These are phyloP conservation scores for Biscogniauxia mediterranea DNA, from an alignment of 2,329 filamentous ascomycete genomes.

Conservation along the genomic window DNA sequence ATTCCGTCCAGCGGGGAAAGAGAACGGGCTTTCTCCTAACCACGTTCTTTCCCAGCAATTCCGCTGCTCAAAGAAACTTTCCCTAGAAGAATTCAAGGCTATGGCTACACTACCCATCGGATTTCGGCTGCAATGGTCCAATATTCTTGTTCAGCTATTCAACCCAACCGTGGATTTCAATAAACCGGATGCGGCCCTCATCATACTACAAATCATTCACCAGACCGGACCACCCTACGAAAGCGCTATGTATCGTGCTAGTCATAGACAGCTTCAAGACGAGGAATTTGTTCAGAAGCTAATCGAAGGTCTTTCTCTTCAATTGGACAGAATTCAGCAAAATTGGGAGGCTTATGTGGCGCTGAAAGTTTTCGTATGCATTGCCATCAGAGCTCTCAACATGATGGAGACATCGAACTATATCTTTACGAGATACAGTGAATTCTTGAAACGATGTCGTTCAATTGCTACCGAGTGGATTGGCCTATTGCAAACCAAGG, in stretches of 20 bases:
- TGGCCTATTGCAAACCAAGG: neutral
- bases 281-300: slow-evolving; percentile 29
- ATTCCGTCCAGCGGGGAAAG: slow-evolving; percentile 25
- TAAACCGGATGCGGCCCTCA: slow-evolving; percentile 43
- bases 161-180: slow-evolving; percentile 49
- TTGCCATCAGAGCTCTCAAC: slow-evolving; percentile 30
- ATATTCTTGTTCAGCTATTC: slow-evolving; percentile 51
- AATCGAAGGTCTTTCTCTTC: neutral
- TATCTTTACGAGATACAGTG: neutral
- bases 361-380: slow-evolving; percentile 37
- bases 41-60: slow-evolving; percentile 48
- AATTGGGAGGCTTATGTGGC: slow-evolving; percentile 51
- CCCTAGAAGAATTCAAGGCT: slow-evolving; percentile 52
- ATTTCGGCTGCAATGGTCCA: slow-evolving; percentile 51
- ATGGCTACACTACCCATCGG: slow-evolving; percentile 51
- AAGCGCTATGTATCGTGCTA: neutral
- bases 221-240: slow-evolving; percentile 41
- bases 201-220: slow-evolving; percentile 49
- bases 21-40: slow-evolving; percentile 43
- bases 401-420: neutral
- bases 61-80: slow-evolving; percentile 46
- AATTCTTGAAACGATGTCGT: neutral
- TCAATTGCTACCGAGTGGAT: neutral
- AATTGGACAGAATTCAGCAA: slow-evolving; percentile 19
- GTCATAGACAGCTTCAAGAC: slow-evolving; percentile 27